Conservation (phyloP, 495 filamentous ascomycete genomes). For the Pseudotulostoma volvatum region DNA sequence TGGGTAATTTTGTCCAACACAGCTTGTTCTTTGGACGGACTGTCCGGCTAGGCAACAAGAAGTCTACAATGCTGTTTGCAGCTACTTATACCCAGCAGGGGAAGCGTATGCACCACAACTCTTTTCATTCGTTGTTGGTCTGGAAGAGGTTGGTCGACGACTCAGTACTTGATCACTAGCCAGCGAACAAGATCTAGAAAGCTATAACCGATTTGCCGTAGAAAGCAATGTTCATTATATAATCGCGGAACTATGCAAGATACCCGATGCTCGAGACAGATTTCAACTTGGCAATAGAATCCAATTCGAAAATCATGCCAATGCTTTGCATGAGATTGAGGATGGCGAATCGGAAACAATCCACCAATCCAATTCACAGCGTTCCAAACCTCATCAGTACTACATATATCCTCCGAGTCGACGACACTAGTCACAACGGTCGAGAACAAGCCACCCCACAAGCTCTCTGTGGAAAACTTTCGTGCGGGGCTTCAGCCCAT, state of each 20-base stretch:
- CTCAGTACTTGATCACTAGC: too few relatives aligned
- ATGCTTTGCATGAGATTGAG: too few relatives aligned
- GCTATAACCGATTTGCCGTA: too few relatives aligned
- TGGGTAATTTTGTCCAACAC: conserved; percentile 17
- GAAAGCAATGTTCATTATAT: too few relatives aligned
- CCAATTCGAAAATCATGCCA: too few relatives aligned
- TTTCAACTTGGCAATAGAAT: too few relatives aligned
- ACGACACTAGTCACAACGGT: conserved; percentile 11
- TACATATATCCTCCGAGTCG: conserved; percentile 12
- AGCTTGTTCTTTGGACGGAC: conserved; percentile 16
- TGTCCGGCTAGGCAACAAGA: conserved; percentile 13
- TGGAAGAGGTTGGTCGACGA: neutral
- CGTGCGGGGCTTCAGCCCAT: conserved; percentile 14
- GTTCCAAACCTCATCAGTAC: conserved; percentile 9
- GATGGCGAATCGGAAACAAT: too few relatives aligned
- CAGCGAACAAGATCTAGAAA: neutral
- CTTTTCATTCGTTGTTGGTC: neutral
- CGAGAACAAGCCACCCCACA: conserved; percentile 23
- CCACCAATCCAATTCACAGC: conserved; percentile 3
- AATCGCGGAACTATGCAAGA: too few relatives aligned
- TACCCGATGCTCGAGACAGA: too few relatives aligned
- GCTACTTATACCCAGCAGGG: neutral
- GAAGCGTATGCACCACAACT: neutral
- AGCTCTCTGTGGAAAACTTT: conserved; percentile 20
- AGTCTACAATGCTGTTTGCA: conserved; percentile 3